Evolutionary conservation across 768 basidiomycete genomes (phyloP).

Genomic region (Serendipita vermifera): DNA sequence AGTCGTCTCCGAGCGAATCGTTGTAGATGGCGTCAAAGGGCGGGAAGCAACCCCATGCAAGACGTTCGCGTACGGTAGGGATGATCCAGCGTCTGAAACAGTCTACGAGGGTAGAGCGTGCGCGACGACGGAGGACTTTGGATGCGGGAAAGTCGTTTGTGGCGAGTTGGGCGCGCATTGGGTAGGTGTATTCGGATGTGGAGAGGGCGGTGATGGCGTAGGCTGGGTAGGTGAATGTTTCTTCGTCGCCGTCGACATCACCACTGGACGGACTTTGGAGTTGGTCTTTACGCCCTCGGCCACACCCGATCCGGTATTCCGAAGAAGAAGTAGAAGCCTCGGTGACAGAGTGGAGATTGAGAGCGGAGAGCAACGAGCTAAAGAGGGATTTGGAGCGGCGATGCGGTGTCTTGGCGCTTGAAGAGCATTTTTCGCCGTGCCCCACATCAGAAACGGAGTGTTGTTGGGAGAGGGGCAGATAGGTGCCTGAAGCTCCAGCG

Average conservation of each 20-base stretch:
- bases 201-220: background rate
- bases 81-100: conserved; percentile 7
- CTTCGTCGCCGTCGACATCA: no score
- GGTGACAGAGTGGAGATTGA: background rate
- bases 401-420: background rate
- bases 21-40: no score
- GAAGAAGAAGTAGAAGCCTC: background rate
- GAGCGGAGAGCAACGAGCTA: conserved; percentile 4
- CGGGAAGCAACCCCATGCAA: background rate
- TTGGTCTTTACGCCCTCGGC: background rate
- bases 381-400: conserved; percentile 2
- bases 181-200: background rate
- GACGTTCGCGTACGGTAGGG: background rate
- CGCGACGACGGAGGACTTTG: background rate
- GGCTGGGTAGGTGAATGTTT: background rate
- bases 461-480: background rate
- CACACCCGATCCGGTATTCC: conserved; percentile 4
- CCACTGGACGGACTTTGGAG: background rate
- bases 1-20: background rate
- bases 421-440: background rate
- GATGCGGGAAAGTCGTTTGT: background rate
- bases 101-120: background rate
- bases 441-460: background rate
- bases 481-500: background rate
- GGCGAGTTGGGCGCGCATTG: background rate